phyloP scores from a whole-genome alignment of 768 basidiomycete species.

The Kwoniella pini region DNA sequence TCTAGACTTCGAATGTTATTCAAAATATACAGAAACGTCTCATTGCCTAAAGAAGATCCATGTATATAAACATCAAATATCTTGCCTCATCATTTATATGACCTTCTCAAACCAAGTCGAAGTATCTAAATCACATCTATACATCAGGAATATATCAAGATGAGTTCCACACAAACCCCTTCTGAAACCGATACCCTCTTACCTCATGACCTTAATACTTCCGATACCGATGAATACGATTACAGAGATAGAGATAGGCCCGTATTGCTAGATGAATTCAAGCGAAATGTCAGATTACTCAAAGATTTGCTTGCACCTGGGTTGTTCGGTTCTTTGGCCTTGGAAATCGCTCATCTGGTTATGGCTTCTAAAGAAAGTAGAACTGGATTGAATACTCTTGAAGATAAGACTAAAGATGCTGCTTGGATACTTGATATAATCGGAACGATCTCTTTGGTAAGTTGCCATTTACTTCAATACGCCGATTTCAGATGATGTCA shows the following conservation, averaged over 20 bases:
- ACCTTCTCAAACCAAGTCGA: too few species aligned
- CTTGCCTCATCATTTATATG: too few species aligned
- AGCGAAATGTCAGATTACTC: slow-evolving; percentile 20
- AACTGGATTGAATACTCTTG: neutral
- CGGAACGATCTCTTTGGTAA: slow-evolving; percentile 5
- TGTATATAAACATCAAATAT: too few species aligned
- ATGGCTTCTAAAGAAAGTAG: neutral
- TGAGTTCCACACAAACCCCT: slow-evolving; percentile 2
- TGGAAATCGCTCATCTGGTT: slow-evolving; percentile 12
- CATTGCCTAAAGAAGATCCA: too few species aligned
- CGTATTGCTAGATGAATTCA: slow-evolving; percentile 23
- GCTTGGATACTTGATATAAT: neutral
- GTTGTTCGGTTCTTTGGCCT: slow-evolving; percentile 9
- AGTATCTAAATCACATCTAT: too few species aligned
- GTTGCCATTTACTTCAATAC: neutral
- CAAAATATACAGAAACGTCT: too few species aligned
- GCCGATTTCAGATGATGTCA: too few species aligned
- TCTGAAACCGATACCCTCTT: slow-evolving; percentile 26
- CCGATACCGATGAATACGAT: neutral
- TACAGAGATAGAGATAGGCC: slow-evolving; percentile 25
- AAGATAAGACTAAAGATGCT: neutral
- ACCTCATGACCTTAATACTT: neutral
- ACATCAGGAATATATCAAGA: neutral
- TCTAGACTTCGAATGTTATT: too few species aligned
- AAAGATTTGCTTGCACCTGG: slow-evolving; percentile 17